Evolutionary conservation across 2,329 filamentous ascomycete species (phyloP), one percentile per base, ranked within the genome.

Genomic region (Aspergillus glaucus): DNA sequence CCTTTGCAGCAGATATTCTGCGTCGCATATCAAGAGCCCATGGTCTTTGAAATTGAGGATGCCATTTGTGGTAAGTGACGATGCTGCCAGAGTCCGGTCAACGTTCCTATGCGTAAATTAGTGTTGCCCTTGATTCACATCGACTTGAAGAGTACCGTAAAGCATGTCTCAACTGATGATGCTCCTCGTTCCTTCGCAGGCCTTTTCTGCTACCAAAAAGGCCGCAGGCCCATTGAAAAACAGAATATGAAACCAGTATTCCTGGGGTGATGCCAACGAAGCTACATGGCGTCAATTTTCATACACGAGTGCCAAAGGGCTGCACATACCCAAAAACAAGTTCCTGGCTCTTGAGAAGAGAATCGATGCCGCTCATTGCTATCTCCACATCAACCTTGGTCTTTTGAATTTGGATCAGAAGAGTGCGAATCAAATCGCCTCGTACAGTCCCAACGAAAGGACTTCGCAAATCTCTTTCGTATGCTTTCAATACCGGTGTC

Each of bases 361-460:
- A 83, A 74, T 98, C 92, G 56, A 98, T 98, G 15, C 93, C 93
- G 51, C 87, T 89, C 73, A 98, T 91, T 12, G 93, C 93, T 52
- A 97, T 85, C 68, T 98, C 93, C 10, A 98, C 84, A 63, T 98
- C 93, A 7, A 98, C 93, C 74, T 98, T 98, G 19, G 93, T 97
- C 77, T 98, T 98, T 63, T 98, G 93, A 34, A 98, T 85, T 65
- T 98, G 93, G 48, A 98, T 97, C 41, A 98, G 77, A 24, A 98
- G 80, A 4, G 92, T 90, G 45, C 92, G 85, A 32, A 97, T 80
- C 24, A 98, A 78, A 60, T 97, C 92, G 9, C 93, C 93, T 26
- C 83, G 81, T 15, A 98, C 71, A 0, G 91, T 88, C 6, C 92
- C 91, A 47, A 84, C 76, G 52, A 98, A 83, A 1, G 93, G 93